Conservation (phyloP, 495 filamentous ascomycete species). For the Penicillium antarcticum region DNA sequence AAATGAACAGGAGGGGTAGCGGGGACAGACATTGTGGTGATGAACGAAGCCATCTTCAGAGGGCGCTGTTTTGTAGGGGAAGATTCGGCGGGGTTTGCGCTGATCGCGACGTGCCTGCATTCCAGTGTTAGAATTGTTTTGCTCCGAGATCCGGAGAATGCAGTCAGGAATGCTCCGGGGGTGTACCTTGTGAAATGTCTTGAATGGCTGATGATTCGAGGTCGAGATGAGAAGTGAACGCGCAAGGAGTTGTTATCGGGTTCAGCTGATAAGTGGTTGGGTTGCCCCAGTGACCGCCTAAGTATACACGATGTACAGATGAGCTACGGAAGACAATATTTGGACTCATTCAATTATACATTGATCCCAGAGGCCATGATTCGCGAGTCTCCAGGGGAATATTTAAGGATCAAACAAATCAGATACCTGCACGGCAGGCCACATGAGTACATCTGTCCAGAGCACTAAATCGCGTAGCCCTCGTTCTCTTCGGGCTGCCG, state of each 20-base stretch:
- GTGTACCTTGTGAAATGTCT: conserved; percentile 1
- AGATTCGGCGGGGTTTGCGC: conserved; percentile 17
- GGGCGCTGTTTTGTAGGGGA: conserved; percentile 3
- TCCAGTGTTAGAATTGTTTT: conserved; percentile 12
- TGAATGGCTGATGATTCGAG: background rate
- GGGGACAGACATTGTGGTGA: conserved; percentile 68
- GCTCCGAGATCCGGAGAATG: background rate
- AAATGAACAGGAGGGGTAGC: conserved; percentile 30
- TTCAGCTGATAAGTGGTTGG: conserved; percentile 9
- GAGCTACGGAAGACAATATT: background rate
- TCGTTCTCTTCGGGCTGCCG: conserved; percentile 42
- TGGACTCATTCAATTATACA: conserved; percentile 4
- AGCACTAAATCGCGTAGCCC: conserved; percentile 40
- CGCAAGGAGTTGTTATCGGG: conserved; percentile 15
- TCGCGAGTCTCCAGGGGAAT: conserved; percentile 11
- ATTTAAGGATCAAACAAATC: conserved; percentile 16
- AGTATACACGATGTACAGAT: background rate
- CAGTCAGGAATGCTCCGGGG: background rate
- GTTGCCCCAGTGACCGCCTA: conserved; percentile 22
- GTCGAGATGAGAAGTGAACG: conserved; percentile 8
- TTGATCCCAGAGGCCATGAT: background rate
- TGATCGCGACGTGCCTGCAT: conserved; percentile 28
- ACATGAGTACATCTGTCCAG: background rate
- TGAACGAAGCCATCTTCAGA: conserved; percentile 59
- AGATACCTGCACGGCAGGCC: conserved; percentile 3